Conservation (phyloP, 306 rosid genomes). For the Acacia melanoxylon region DNA sequence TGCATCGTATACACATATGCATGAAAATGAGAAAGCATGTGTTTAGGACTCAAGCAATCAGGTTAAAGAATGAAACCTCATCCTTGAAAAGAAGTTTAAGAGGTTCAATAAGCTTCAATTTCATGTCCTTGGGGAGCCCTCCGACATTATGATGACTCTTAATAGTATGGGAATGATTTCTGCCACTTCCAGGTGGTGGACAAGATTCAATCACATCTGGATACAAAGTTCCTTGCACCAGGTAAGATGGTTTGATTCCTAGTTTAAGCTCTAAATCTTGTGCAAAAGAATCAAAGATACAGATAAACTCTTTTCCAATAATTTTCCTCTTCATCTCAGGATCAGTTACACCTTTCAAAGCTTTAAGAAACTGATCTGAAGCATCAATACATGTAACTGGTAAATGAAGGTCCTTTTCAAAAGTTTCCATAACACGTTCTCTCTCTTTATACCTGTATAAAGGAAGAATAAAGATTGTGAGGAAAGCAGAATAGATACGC, state of each 20-base stretch:
- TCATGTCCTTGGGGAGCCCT: conserved; percentile 98
- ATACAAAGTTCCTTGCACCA: conserved; percentile 94
- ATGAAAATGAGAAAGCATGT: not conserved
- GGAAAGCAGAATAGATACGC: not conserved
- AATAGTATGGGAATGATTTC: conserved; percentile 92
- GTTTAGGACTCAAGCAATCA: not conserved
- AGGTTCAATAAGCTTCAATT: conserved; percentile 90
- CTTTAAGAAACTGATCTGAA: conserved; percentile 58
- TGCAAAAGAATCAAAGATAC: conserved; percentile 80
- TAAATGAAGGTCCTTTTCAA: conserved; percentile 84
- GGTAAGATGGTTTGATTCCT: conserved; percentile 64
- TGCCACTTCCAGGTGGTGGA: conserved; percentile 95
- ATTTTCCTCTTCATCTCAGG: conserved; percentile 92
- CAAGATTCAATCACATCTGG: conserved; percentile 98
- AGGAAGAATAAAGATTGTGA: not conserved
- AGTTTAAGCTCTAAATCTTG: conserved; percentile 62
- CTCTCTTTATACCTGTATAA: conserved; percentile 73
- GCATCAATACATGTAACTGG: conserved; percentile 89
- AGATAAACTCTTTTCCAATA: conserved; percentile 86
- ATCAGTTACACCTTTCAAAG: conserved; percentile 87
- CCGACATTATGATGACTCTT: conserved; percentile 99
- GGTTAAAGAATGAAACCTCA: conserved; percentile 59
- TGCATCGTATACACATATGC: not conserved
- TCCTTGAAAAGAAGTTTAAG: conserved; percentile 92
- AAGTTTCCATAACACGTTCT: conserved; percentile 89